Conservation (phyloP, 768 basidiomycete species). For the Galerina marginata region DNA sequence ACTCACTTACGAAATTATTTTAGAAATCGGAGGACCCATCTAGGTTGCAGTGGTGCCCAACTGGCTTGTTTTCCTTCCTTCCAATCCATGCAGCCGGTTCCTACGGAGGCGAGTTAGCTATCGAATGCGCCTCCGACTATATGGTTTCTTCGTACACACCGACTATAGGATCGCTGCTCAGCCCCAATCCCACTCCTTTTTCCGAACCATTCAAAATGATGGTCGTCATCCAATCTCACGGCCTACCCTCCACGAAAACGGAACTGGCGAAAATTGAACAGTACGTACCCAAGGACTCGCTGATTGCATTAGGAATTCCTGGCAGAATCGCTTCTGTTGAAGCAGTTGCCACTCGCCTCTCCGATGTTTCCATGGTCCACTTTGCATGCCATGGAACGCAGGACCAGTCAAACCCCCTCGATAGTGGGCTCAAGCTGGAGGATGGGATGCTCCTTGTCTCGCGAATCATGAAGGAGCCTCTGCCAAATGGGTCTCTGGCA, state of each 20-base stretch:
- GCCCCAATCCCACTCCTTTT: background rate
- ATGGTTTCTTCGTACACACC: slow-evolving; percentile 30
- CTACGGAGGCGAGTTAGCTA: slow-evolving; percentile 20
- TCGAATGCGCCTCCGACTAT: slow-evolving; percentile 23
- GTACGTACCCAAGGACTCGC: slow-evolving; percentile 13
- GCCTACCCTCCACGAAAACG: slow-evolving; percentile 7
- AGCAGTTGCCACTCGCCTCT: background rate
- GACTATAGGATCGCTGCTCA: slow-evolving; percentile 14
- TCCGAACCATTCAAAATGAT: slow-evolving; percentile 27
- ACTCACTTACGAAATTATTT: background rate
- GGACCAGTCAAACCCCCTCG: slow-evolving; percentile 28
- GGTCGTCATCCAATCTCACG: slow-evolving; percentile 16
- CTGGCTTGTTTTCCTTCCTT: slow-evolving; percentile 37
- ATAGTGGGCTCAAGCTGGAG: slow-evolving; percentile 27
- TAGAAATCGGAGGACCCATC: slow-evolving; percentile 1
- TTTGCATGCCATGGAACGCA: slow-evolving; percentile 38
- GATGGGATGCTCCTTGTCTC: slow-evolving; percentile 23
- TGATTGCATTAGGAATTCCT: slow-evolving; percentile 16
- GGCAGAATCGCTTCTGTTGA: slow-evolving; percentile 14
- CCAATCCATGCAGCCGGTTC: slow-evolving; percentile 46
- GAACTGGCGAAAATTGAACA: slow-evolving; percentile 17
- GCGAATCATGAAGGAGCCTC: slow-evolving; percentile 23
- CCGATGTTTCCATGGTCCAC: slow-evolving; percentile 28
- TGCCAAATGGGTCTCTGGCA: slow-evolving; percentile 25
- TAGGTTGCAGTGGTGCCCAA: slow-evolving; percentile 28